Evolutionary conservation across 1,284 basidiomycete genomes (phyloP), one percentile per base, ranked within the genome.

Genomic region (Puccinia brachypodii): DNA sequence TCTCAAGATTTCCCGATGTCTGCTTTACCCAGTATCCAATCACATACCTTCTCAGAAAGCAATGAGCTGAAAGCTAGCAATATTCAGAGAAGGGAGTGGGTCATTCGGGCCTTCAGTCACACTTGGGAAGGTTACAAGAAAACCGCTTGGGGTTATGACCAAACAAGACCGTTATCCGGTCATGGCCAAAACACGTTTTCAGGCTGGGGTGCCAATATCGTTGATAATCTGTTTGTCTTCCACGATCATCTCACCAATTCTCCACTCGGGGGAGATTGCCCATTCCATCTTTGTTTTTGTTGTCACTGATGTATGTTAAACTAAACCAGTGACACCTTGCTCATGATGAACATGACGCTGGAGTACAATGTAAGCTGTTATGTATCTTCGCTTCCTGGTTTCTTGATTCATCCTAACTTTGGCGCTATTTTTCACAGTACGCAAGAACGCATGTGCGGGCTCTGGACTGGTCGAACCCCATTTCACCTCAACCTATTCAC

Each of bases 51-150:
- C 53, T 16, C 60, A 16, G 16, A 68, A 13, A 75, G 53, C 38
- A 66, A 53, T 36, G 64, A 40, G 42, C 40, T 58, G 31, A 64
- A 56, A 62, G 58, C 13, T 2, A 82, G 47, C 50, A 76, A 76
- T 25, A 2, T 64, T 42, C 31, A 76, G 58, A 68, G 73, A n/a
- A 62, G 40, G 13, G 73, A 76, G 31, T 82, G 80, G 80, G 44
- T 82, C 47, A 44, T 42, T 44, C 73, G 80, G 28, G 80, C 73
- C 33, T 82, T 82, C 47, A 75, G 73, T 36, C 80, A 82, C 53
- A 40, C 80, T 42, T 82, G 80, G 80, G 73, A 82, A 76, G 80
- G 64, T 28, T 82, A 82, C 73, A 82, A 82, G 71, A 68, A 68
- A 71, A 62, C 36, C 7, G 80, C 80, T 14, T 82, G 80, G 80